phyloP scores from a whole-genome alignment of 1,284 basidiomycete genomes.

The Sparassis latifolia region DNA sequence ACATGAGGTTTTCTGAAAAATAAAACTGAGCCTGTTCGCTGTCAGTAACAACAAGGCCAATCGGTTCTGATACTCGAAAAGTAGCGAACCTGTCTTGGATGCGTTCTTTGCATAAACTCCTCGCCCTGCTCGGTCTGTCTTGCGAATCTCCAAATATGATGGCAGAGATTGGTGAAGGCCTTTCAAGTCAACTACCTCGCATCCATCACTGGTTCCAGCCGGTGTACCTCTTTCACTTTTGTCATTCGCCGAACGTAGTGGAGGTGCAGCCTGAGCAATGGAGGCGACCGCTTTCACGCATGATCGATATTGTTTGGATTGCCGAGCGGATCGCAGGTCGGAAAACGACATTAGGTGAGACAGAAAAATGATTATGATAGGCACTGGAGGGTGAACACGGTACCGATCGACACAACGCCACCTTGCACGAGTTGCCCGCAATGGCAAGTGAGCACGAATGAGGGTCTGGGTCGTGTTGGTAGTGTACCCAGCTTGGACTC shows the following conservation, averaged over 20 bases:
- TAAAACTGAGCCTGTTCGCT: conserved; percentile 48
- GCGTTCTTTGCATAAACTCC: conserved; percentile 27
- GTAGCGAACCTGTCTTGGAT: conserved; percentile 32
- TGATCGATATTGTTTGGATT: conserved; percentile 4
- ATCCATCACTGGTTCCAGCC: not conserved
- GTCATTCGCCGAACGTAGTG: no score
- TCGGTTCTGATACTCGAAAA: not conserved
- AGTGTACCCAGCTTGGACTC: no score
- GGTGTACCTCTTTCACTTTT: no score
- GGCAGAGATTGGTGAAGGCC: conserved; percentile 19
- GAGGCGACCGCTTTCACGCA: conserved; percentile 15
- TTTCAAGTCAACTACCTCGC: conserved; percentile 2
- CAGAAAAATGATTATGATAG: not conserved
- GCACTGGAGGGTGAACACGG: no score
- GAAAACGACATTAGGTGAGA: not conserved
- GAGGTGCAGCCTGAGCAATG: no score
- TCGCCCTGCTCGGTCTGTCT: not conserved
- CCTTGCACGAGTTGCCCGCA: no score
- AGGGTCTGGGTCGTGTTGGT: no score
- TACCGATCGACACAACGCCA: no score
- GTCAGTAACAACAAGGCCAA: not conserved
- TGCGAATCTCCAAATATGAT: conserved; percentile 11
- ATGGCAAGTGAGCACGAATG: no score
- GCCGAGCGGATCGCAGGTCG: not conserved
- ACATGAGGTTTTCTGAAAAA: conserved; percentile 53